Evolutionary conservation across 2,329 filamentous ascomycete genomes (phyloP), one percentile per base, ranked within the genome.

Genomic region (Alternaria sp.): DNA sequence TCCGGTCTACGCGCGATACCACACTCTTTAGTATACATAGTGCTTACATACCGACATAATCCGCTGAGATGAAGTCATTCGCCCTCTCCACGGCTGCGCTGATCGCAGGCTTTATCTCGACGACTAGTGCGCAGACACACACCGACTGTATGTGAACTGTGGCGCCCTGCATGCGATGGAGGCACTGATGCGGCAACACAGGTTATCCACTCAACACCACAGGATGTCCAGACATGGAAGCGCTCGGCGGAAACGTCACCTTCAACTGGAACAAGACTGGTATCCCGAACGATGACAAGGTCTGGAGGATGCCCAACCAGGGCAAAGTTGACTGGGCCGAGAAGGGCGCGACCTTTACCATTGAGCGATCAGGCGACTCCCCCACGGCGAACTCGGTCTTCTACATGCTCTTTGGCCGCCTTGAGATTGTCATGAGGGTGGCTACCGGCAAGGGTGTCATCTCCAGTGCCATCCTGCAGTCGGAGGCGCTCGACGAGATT

Each of bases 181-280:
- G 3, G n/a, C 31, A 39, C 55, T 58, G 46, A 58, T 37, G 14
- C 34, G 5, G 14, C 9, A 21, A n/a, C 31, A 26, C 53, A 59
- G 51, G 93, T 81, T 88, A 96, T 72, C 93, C 94, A 5, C 82
- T 89, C 70, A 84, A 92, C 64, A 78, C 80, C 60, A 86, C 84
- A 41, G 78, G 80, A 65, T 96, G 93, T 75, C 86, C 90, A 1
- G 76, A 87, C 39, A 85, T 95, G 75, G 83, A 87, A 2, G 93
- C 91, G 11, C 84, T 96, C 17, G 87, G 88, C 55, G 86, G 86
- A 51, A 80, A 80, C 56, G 82, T 80, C 63, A 78, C 75, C 34
- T 80, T 81, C 67, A 75, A 83, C 69, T 83, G 84, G 73, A 83
- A 88, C 76, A 84, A 81, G 36, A 78, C 77, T n/a, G 81, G 82